Conservation (phyloP, 2,329 filamentous ascomycete genomes). For the Alternaria consortialis region DNA sequence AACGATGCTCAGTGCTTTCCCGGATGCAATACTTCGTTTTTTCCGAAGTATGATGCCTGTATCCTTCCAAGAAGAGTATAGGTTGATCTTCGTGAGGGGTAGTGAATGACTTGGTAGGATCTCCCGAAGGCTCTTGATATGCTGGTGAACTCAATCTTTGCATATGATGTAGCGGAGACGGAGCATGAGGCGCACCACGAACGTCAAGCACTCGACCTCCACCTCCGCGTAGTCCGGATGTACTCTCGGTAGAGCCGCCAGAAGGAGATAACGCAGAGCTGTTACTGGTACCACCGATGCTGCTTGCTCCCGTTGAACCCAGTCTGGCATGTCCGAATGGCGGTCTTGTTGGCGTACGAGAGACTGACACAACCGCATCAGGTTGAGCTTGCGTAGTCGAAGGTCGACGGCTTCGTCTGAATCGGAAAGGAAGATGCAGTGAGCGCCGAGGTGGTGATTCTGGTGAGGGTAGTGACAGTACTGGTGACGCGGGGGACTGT, state of each 20-base stretch:
- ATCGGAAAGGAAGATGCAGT: constrained; percentile 37
- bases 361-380: constrained; percentile 16
- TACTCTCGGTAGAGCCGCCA: constrained; percentile 18
- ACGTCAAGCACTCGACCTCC: constrained; percentile 15
- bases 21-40: constrained; percentile 3
- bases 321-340: constrained; percentile 11
- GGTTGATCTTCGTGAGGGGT: background rate
- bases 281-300: constrained; percentile 12
- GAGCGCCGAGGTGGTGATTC: constrained; percentile 10
- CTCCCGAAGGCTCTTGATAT: constrained; percentile 1
- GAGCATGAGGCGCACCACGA: constrained; percentile 18
- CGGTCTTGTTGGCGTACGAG: constrained; percentile 16
- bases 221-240: constrained; percentile 28
- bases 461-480: constrained; percentile 4
- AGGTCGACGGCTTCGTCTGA: constrained; percentile 10
- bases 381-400: constrained; percentile 2
- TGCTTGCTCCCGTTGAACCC: constrained; percentile 15
- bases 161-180: constrained; percentile 30
- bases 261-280: constrained; percentile 6
- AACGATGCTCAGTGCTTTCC: constrained; percentile 1
- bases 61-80: constrained; percentile 17
- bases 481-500: constrained; percentile 7
- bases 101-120: constrained; percentile 3
- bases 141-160: constrained; percentile 24
- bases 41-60: constrained; percentile 13